Percentiles rank a stretch among this genome's conserved stretches.
Evolutionary conservation across 345 rosid species (phyloP).

Genomic region (Atalantia buxifolia): DNA sequence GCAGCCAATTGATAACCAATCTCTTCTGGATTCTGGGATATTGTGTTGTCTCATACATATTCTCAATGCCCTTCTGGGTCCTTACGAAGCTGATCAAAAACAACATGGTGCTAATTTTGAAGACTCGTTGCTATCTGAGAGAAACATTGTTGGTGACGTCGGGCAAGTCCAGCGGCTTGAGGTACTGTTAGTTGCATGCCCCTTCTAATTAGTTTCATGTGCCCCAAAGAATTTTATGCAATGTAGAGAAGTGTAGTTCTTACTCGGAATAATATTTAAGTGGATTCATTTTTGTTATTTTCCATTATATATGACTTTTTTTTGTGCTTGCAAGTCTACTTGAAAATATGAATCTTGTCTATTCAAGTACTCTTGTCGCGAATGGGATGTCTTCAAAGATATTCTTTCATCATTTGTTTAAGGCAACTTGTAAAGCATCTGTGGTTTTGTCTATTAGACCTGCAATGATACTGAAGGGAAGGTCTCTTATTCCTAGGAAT

Average conservation of each 20-base stretch:
- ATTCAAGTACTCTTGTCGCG: not conserved
- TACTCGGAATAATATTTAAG: not conserved
- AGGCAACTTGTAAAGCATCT: not conserved
- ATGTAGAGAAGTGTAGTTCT: not conserved
- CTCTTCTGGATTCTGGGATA: conserved; percentile 98
- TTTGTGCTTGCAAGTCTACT: not conserved
- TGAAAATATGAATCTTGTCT: not conserved
- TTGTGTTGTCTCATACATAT: conserved; percentile 90
- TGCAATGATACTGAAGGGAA: not conserved
- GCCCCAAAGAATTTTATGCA: not conserved
- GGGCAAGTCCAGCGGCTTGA: conserved; percentile 69
- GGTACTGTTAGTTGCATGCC: conserved; percentile 42
- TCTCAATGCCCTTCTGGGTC: conserved; percentile 69
- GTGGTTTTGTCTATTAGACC: not conserved
- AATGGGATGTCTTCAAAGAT: not conserved
- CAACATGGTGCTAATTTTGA: conserved; percentile 32
- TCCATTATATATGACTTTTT: not conserved
- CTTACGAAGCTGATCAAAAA: conserved; percentile 40
- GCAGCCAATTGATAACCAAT: conserved; percentile 96
- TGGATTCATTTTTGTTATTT: not conserved
- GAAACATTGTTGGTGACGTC: conserved; percentile 32
- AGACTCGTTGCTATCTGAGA: conserved; percentile 34
- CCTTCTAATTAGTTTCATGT: conserved; percentile 2
- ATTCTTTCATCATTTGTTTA: not conserved
- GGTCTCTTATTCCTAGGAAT: not conserved